Evolutionary conservation across 2,329 filamentous ascomycete genomes (phyloP), one percentile per base, ranked within the genome.

Genomic region (Fusarium coicis): DNA sequence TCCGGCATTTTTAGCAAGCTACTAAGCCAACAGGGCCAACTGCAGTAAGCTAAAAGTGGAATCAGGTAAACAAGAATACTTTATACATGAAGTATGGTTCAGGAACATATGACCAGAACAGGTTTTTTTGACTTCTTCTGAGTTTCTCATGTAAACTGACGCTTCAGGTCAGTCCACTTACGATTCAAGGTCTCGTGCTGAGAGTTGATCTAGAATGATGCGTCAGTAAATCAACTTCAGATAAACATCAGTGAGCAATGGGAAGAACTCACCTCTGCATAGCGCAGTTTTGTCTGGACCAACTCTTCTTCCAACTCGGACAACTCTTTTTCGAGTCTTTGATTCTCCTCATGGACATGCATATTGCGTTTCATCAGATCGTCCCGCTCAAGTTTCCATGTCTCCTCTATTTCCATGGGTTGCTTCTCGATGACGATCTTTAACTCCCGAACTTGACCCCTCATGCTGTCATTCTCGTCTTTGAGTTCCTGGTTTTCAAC

Each of bases 321-420:
- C 88, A 97, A 89, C 78, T 96, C 93, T 80, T 97, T 96, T 83
- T 98, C 95, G 75, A 99, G 85, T 65, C 88, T 90, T 68, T 93
- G 88, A 79, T 98, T 99, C 84, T 97, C 94, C 76, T 97, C 95
- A 79, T 98, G 95, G 12, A 98, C 95, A 78, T 97, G 94, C 71
- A 93, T 89, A 80, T 98, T 98, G 68, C 95, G 90, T 81, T 94
- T 91, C 92, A 98, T 96, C 77, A 98, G 90, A 59, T 93, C 90
- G 62, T 98, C 95, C 84, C 97, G 95, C 83, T 98, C 96, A 16
- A 89, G 88, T 80, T 93, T 91, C 83, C 97, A 90, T 59, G 91
- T 89, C 67, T 90, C 89, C 81, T 99, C 96, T 10, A 98, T 91
- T 81, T 98, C 95, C 46, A 90, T 90, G 0, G 96, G 95, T 82